Evolutionary conservation across 1,284 basidiomycete species (phyloP).

Genomic region (Cryptococcus sp.): DNA sequence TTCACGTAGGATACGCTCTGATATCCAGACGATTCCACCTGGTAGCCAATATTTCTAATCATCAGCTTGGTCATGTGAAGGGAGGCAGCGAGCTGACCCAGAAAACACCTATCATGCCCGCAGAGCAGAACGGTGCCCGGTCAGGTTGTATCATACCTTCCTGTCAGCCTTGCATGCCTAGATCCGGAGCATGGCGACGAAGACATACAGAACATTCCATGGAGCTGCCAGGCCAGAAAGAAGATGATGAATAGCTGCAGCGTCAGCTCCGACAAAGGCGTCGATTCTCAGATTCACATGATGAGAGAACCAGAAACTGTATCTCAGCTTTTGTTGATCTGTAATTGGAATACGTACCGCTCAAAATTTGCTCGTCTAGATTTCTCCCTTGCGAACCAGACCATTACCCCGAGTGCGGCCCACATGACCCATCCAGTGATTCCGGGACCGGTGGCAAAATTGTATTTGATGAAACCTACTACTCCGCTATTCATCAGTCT

Average conservation of each 20-base stretch:
- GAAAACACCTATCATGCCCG: conserved; percentile 79
- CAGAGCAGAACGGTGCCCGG: conserved; percentile 75
- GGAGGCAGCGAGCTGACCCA: conserved; percentile 56
- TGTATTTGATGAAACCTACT: conserved; percentile 64
- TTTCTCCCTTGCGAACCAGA: conserved; percentile 76
- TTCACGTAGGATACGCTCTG: conserved; percentile 80
- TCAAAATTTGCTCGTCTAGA: conserved; percentile 68
- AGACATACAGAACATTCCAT: conserved; percentile 76
- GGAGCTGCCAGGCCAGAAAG: conserved; percentile 85
- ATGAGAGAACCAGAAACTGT: conserved; percentile 76
- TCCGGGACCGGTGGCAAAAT: conserved; percentile 82
- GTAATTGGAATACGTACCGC: conserved; percentile 32
- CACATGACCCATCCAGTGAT: conserved; percentile 91
- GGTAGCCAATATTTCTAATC: conserved; percentile 77
- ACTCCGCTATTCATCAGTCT: conserved; percentile 51
- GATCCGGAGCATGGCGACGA: conserved; percentile 4
- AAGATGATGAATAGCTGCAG: conserved; percentile 70
- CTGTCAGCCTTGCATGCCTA: not conserved
- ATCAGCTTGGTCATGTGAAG: no score
- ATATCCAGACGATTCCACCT: conserved; percentile 76
- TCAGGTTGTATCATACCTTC: conserved; percentile 60
- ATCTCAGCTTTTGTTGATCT: not conserved
- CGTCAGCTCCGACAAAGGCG: conserved; percentile 5
- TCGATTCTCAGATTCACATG: no score
- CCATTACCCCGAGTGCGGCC: conserved; percentile 64